Base-by-base conservation (phyloP, 257 asterid genomes). In the Fraxinus anomala region DNA sequence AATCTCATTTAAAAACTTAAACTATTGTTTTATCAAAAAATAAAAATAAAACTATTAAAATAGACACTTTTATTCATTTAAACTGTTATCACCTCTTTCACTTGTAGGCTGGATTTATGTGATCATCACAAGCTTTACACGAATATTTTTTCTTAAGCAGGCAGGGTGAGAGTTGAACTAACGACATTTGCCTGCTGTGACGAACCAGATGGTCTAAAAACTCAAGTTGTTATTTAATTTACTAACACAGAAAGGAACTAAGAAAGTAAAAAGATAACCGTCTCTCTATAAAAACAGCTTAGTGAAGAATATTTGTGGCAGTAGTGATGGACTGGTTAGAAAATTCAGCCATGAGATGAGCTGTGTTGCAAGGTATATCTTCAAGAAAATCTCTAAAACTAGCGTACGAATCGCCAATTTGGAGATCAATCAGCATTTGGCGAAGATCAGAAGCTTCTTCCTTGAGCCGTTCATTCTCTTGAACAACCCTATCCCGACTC, bases 391-490 rank as follows among this genome's bases (percentile, higher is more conserved):
- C 85, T 42, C 19, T 73, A 8, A 86, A 76, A 10, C 72, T 31
- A 28, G 66, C 16, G 75, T 10, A 69, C 0, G 83, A 75, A 72
- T 49, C 72, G 36, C 68, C 42, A 16, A 74, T 31, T 28, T 82
- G 87, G 24, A 76, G 68, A 14, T 87, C 84, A 9, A 71, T 9
- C 39, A 87, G 33, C 82, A 83, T 74, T 21, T 23, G 73, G 0
- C 81, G 83, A 70, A 88, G 89, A 10, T 54, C 79, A 7, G 78
- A 79, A 0, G 82, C 81, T 70, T 89, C 90, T 61, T 80, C 87
- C 81, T 85, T 88, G 72, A 89, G 89, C 65, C 75, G 54, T 1
- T 3, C 65, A 47, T 89, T 89, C 80, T 89, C 89, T 6, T 75
- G 73, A 3, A 86, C 37, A 17, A 79, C 82, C 69, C 56, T 79